Percentiles rank a stretch among this genome's conserved stretches.
phyloP scores from a whole-genome alignment of 2,329 filamentous ascomycete genomes.

The Penicillium sp. region DNA sequence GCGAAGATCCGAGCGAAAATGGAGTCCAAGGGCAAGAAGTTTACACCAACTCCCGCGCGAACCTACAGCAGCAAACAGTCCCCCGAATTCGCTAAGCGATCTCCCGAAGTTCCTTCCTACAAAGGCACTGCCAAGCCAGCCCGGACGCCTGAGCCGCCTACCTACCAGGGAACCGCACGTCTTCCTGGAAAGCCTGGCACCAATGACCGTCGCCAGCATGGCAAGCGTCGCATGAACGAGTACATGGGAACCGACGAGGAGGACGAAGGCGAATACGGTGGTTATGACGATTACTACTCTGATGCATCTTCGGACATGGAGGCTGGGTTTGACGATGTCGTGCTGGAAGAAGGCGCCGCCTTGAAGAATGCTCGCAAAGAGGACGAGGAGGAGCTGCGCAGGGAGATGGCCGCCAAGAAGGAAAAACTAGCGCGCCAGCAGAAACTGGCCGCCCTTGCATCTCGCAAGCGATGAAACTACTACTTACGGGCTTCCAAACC shows the following conservation, averaged over 20 bases:
- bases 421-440: conserved; percentile 48
- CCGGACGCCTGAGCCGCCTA: conserved; percentile 22
- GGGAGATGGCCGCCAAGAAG: conserved; percentile 46
- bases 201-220: conserved; percentile 29
- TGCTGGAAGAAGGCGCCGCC: conserved; percentile 46
- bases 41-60: conserved; percentile 13
- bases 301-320: conserved; percentile 53
- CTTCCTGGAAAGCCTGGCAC: conserved; percentile 29
- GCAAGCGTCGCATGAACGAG: conserved; percentile 38
- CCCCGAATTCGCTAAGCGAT: conserved; percentile 30
- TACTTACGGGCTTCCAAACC: conserved; percentile 11
- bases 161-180: conserved; percentile 46
- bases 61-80: conserved; percentile 26
- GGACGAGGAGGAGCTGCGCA: conserved; percentile 47
- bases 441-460: conserved; percentile 41
- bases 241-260: conserved; percentile 51
- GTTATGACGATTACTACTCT: conserved; percentile 45
- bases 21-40: conserved; percentile 31
- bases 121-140: conserved; percentile 40
- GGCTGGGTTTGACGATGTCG: conserved; percentile 48
- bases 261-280: conserved; percentile 45
- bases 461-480: conserved; percentile 31
- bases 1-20: conserved; percentile 44
- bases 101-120: conserved; percentile 35
- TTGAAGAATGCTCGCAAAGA: conserved; percentile 44